Evolutionary conservation across 2,329 filamentous ascomycete genomes (phyloP), one percentile per base, ranked within the genome.

Genomic region (Parastagonospora nodorum): DNA sequence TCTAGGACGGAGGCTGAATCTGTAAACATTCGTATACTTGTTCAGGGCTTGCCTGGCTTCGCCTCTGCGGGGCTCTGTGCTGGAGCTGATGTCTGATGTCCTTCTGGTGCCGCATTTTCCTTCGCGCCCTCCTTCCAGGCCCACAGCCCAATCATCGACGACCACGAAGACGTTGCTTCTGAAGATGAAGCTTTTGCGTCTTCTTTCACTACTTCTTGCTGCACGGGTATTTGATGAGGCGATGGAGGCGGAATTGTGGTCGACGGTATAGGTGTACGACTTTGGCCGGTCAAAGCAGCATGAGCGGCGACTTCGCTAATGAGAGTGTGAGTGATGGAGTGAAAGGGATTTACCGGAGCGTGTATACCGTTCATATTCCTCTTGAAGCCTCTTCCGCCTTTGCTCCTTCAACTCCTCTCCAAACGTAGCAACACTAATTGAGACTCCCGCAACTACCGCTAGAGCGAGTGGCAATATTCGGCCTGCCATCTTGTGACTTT

Each of bases 1-100:
- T 68, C 68, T 92, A 53, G 83, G 86, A 68, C 77, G 72, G 53
- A 74, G 65, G 58, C 64, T 81, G 56, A 67, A 72, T 63, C 50
- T 79, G 42, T 78, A 51, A 67, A 24, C 19, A 31, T 39, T 31
- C 31, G 41, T 36, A 29, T 2, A 10, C 32, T 27, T 35, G 38
- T 27, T 84, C 89, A 52, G 73, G 9, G 82, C 83, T 67, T 81
- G 70, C 6, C 81, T 82, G 66, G 80, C 24, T 31, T 69, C 0
- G 80, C 84, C 61, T 84, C 77, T 83, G 84, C 88, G 42, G 74
- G 81, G n/a, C 75, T 80, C 67, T 85, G 81, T 39, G 75, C 61
- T 45, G 88, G 72, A 5, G n/a, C 88, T 83, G 53, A 83, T 80
- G 63, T 24, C 19, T 24, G 87, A 82, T 80, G 8, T 77, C 45